phyloP scores from a whole-genome alignment of 148 eudicot species.

The Camellia japonica region DNA sequence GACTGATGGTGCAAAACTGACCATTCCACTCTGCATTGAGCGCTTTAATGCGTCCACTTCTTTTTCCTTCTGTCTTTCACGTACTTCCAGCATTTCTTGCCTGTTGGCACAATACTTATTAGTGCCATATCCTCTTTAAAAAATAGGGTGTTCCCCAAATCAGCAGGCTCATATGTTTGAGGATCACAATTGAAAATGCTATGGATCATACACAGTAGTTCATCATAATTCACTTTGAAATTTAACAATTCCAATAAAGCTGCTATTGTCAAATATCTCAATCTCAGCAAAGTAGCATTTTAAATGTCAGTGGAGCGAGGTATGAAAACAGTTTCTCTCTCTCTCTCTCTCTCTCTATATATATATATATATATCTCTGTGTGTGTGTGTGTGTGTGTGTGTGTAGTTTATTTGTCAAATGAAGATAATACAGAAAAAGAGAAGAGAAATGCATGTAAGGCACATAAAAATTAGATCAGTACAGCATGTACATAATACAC shows the following conservation, averaged over 20 bases:
- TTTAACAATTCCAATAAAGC: background rate
- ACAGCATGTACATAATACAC: constrained; percentile 30
- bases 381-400: no score
- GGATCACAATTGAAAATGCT: background rate
- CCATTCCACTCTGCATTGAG: constrained; percentile 90
- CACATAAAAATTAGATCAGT: background rate
- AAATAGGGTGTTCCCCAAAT: background rate
- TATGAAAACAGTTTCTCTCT: no score
- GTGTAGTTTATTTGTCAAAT: no score
- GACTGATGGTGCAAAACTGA: constrained; percentile 21
- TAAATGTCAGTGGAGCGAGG: no score
- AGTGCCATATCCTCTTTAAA: background rate
- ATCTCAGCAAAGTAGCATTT: background rate
- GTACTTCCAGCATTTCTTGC: constrained; percentile 68
- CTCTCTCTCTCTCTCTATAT: no score
- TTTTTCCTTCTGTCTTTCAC: constrained; percentile 80
- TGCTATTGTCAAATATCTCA: background rate
- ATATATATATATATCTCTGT: no score
- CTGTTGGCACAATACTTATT: constrained; percentile 27
- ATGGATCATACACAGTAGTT: background rate
- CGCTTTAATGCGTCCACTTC: constrained; percentile 69
- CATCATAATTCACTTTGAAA: constrained; percentile 5
- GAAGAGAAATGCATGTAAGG: background rate
- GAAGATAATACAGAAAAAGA: no score
- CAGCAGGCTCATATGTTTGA: background rate